These are phyloP conservation scores for Globisporangium splendens DNA, from an alignment of 352 stramenopile species.

Conservation along the genomic window DNA sequence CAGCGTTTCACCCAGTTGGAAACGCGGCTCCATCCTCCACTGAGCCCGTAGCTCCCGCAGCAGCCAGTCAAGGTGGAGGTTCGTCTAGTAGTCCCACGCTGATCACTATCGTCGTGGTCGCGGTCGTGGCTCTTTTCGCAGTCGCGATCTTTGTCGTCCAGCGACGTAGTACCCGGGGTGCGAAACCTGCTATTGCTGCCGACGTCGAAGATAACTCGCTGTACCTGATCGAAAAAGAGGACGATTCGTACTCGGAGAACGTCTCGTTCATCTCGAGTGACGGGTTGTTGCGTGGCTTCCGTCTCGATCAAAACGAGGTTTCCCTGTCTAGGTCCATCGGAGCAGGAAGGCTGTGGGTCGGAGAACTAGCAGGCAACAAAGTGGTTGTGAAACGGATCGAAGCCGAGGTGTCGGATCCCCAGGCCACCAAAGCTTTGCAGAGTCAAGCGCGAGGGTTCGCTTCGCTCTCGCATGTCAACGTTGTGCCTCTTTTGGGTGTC, in stretches of 20 bases:
- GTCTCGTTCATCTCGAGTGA: slow-evolving; percentile 55
- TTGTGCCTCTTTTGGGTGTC: slow-evolving; percentile 64
- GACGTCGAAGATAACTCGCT: slow-evolving; percentile 21
- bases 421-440: slow-evolving; percentile 60
- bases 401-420: slow-evolving; percentile 50
- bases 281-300: slow-evolving; percentile 48
- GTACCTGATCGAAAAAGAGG: slow-evolving; percentile 44
- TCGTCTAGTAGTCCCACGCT: slow-evolving; percentile 20
- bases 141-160: slow-evolving; percentile 40
- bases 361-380: slow-evolving; percentile 48
- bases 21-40: too few species aligned
- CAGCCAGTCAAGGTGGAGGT: not conserved
- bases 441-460: slow-evolving; percentile 44
- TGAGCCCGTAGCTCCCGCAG: too few species aligned
- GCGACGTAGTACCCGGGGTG: slow-evolving; percentile 19
- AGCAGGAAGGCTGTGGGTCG: slow-evolving; percentile 46
- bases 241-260: slow-evolving; percentile 30
- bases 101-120: slow-evolving; percentile 35
- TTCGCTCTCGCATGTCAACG: slow-evolving; percentile 54
- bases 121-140: slow-evolving; percentile 29
- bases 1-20: too few species aligned
- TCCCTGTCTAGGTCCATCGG: slow-evolving; percentile 50
- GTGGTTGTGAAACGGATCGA: slow-evolving; percentile 75
- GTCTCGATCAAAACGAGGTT: slow-evolving; percentile 41
- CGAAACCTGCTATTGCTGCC: slow-evolving; percentile 5